Percentiles rank a stretch among this genome's conserved stretches.
Evolutionary conservation across 768 basidiomycete genomes (phyloP).

Genomic region (Collybia mongolica): DNA sequence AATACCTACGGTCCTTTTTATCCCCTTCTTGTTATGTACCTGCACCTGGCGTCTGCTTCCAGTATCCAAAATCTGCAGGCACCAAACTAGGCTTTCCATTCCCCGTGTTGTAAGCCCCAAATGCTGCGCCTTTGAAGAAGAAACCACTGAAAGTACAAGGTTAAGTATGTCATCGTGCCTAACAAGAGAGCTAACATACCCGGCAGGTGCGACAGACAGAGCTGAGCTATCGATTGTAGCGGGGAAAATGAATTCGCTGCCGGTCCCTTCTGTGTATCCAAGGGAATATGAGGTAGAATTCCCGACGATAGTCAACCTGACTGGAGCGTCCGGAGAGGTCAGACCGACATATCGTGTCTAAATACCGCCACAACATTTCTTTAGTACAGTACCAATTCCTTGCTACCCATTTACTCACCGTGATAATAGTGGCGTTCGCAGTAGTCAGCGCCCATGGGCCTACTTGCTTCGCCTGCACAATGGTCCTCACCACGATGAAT

Average conservation of each 20-base stretch:
- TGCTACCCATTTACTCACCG: slow-evolving; percentile 15
- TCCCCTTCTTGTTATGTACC: too few relatives aligned
- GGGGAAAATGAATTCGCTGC: slow-evolving; percentile 21
- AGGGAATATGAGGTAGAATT: slow-evolving; percentile 27
- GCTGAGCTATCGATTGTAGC: slow-evolving; percentile 28
- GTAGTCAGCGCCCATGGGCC: slow-evolving; percentile 33
- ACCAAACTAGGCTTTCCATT: slow-evolving; percentile 33
- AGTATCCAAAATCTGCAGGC: slow-evolving; percentile 35
- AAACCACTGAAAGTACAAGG: slow-evolving; percentile 24
- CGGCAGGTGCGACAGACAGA: slow-evolving; percentile 29
- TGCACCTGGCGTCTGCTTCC: slow-evolving; percentile 28
- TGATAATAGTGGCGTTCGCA: slow-evolving; percentile 25
- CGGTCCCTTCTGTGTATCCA: slow-evolving; percentile 30
- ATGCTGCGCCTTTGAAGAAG: slow-evolving; percentile 36
- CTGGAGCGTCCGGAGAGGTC: slow-evolving; percentile 17
- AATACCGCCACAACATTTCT: too few relatives aligned
- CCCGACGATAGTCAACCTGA: slow-evolving; percentile 28
- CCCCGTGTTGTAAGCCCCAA: slow-evolving; percentile 37
- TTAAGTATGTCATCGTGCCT: too few relatives aligned
- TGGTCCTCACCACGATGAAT: slow-evolving; percentile 27
- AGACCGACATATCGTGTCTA: slow-evolving; percentile 18
- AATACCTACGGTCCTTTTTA: too few relatives aligned
- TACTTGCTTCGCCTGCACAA: slow-evolving; percentile 28
- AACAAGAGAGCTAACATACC: slow-evolving; percentile 19
- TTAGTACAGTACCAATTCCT: too few relatives aligned